phyloP scores from a whole-genome alignment of 164 flowering plant species.

The Tetrastigma voinierianum region DNA sequence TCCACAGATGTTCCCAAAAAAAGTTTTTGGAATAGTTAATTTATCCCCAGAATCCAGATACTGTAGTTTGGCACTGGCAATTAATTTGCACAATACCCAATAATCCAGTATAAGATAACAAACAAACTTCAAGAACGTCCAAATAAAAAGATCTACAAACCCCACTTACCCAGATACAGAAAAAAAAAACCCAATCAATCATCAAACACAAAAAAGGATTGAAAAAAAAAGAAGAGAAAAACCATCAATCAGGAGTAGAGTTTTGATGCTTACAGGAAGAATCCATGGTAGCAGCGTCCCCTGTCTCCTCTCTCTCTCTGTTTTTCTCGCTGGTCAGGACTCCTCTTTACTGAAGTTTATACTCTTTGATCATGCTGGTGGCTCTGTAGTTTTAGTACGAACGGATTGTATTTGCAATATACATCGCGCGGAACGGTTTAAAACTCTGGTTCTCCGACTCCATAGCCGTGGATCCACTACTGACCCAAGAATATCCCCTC shows the following conservation, averaged over 20 bases:
- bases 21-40: no score
- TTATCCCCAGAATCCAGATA: no score
- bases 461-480: background rate
- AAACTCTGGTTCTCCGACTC: background rate
- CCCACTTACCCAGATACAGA: no score
- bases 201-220: no score
- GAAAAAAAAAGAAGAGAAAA: no score
- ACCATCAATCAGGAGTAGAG: background rate
- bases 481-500: background rate
- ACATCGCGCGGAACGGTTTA: background rate
- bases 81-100: no score
- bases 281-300: background rate
- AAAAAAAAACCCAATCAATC: no score
- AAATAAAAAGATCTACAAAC: no score
- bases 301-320: background rate
- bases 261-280: constrained; percentile 5
- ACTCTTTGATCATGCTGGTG: background rate
- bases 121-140: no score
- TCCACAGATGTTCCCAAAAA: no score
- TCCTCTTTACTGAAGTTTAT: background rate
- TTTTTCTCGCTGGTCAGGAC: background rate
- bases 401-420: background rate
- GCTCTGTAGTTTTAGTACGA: background rate
- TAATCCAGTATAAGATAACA: no score
- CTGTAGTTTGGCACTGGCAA: no score